phyloP scores from a whole-genome alignment of 2,329 filamentous ascomycete genomes.

The Sporothrix mexicana region DNA sequence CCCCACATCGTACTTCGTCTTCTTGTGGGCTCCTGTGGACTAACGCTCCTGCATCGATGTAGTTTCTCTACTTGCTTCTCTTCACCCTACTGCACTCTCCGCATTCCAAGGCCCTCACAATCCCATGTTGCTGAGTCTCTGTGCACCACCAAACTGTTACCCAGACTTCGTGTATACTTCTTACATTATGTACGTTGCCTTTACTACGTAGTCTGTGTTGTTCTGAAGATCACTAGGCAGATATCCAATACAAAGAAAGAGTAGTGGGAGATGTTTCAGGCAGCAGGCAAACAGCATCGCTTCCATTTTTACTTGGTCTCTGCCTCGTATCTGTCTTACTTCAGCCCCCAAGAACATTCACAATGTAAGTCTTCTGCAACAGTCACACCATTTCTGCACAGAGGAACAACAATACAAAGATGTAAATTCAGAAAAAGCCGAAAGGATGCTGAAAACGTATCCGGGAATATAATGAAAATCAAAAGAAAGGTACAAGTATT shows the following conservation, averaged over 20 bases:
- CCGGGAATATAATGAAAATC: neutral
- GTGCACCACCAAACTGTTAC: neutral
- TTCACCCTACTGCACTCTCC: neutral
- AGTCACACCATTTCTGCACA: slow-evolving; percentile 13
- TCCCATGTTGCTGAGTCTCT: neutral
- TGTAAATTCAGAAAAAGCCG: neutral
- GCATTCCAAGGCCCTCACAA: slow-evolving; percentile 2
- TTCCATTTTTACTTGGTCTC: neutral
- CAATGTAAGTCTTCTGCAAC: neutral
- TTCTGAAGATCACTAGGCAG: neutral
- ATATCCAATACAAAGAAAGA: neutral
- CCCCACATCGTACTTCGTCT: neutral
- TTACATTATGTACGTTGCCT: neutral
- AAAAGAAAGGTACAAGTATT: neutral
- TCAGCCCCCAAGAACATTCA: neutral
- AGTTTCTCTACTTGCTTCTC: neutral
- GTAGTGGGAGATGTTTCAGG: no score
- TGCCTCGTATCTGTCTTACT: neutral
- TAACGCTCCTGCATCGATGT: neutral
- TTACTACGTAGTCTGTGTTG: neutral
- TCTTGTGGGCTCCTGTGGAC: neutral
- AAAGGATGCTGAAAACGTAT: neutral
- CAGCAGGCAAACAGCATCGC: neutral
- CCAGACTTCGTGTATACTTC: neutral
- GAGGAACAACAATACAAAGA: neutral